Evolutionary conservation across 345 rosid species (phyloP).

Genomic region (Isatis tinctoria): DNA sequence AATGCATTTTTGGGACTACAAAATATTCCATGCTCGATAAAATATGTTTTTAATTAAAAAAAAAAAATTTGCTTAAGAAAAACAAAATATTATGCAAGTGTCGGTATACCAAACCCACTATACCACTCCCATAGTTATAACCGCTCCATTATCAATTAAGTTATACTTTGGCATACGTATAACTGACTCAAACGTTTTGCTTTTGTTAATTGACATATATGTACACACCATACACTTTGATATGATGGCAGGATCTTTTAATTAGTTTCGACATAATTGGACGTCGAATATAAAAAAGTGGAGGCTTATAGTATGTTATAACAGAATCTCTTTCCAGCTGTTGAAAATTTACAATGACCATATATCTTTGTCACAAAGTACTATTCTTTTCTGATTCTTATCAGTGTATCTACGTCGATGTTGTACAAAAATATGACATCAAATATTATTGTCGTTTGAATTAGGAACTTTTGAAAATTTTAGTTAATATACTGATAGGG

Average conservation of each 20-base stretch:
- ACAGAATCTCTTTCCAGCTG: background rate
- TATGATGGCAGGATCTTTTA: background rate
- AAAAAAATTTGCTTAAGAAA: background rate
- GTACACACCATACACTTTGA: background rate
- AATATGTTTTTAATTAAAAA: background rate
- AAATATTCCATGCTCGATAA: background rate
- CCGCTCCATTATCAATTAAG: slow-evolving; percentile 22
- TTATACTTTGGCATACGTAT: slow-evolving; percentile 19
- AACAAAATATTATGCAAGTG: slow-evolving; percentile 4
- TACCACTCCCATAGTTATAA: background rate
- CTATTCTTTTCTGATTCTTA: background rate
- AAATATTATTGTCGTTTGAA: background rate
- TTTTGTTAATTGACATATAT: background rate
- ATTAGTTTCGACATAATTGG: background rate
- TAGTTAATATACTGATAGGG: background rate
- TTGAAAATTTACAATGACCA: background rate
- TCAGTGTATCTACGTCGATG: background rate
- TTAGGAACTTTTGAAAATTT: background rate
- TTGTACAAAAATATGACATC: background rate
- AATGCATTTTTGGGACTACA: background rate
- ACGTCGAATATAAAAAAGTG: background rate
- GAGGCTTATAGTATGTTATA: background rate
- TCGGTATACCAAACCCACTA: slow-evolving; percentile 36
- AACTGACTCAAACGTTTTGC: slow-evolving; percentile 11
- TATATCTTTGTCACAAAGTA: background rate